Base-by-base conservation (phyloP, 73 alveolate species). In the Breviolum minutum region DNA sequence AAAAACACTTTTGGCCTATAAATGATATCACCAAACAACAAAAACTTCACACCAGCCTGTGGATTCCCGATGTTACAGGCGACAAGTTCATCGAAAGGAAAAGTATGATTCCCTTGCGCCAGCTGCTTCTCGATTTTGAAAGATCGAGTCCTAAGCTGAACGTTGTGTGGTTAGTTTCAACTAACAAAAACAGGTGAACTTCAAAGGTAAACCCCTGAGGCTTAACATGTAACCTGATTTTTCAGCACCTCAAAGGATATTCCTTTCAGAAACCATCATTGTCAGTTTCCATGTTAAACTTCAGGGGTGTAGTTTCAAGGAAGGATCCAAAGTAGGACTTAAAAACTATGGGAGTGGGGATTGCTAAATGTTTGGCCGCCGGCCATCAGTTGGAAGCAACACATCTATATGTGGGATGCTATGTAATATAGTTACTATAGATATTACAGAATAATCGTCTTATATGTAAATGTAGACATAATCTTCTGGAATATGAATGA, bases 61-160 rank as follows among this genome's bases (percentile, higher is more conserved):
- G 99, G 99, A 97, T 99, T 99, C 61, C 99, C 99, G 87, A 99
- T 99, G 99, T 99, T 99, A 68, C 99, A 95, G 26, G 97, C 95
- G 10, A 99, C 99, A 22, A 99, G 99, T 74, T 99, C 96, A 60
- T 96, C 99, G 93, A 99, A 99, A n/a, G 99, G 99, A 81, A 94
- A 92, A 10, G 73, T 32, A 70, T 73, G 89, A 68, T 92, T 62
- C 64, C 68, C 81, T 62, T 92, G 66, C 13, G 61, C 94, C 91
- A 92, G 91, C 81, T 54, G 98, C 98, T 92, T 61, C 80, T 73
- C 98, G 17, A 92, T 77, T 60, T 76, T 92, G 91, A 74, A 74
- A 68, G 98, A 92, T 7, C 98, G 90, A 48, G 98, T 92, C 98
- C 98, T 92, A 10, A 74, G 80, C 71, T 14, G 64, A 26, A 76